Base-by-base conservation (phyloP, 352 stramenopile genomes). In the Blastocystis sp. region DNA sequence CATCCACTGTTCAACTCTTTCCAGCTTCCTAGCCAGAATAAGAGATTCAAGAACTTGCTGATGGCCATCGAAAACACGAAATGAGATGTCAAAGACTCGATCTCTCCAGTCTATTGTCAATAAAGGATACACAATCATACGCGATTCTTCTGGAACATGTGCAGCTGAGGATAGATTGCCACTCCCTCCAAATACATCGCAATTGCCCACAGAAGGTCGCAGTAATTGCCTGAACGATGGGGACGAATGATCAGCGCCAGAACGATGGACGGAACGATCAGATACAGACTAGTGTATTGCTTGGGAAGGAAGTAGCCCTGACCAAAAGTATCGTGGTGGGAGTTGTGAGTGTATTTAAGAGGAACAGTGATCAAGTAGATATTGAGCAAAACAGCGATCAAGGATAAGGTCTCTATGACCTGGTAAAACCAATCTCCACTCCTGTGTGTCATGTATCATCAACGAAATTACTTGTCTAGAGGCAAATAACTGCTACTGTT, bases 1-100 rank as follows among this genome's bases (percentile, higher is more conserved):
- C 63, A 76, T 11, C 78, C 78, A 90, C 96, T 96, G 47, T 95
- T 94, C 7, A 99, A 93, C 93, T 99, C 97, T 90, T 98, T 95
- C 93, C 98, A 99, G 90, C 95, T 98, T 91, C 96, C 98, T 90
- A 98, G 95, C 97, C 96, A 99, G 91, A 99, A 99, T 75, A 98
- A 94, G 76, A 98, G 94, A 91, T 98, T 96, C 92, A 98, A 93
- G 81, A 98, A 94, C 85, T 95, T 94, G 56, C 95, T 95, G 91
- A 98, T 98, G n/a, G 95, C 95, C n/a, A 98, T 92, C 9, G 96
- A 96, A 79, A 97, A 97, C 64, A 99, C 96, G 91, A 98, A 98
- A 92, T 99, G 78, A 24, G 78, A 89, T 20, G 78, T 89, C 41
- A 63, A 56, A 7, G 78, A 64, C 47, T 89, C 96, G n/a, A 98